Evolutionary conservation across 495 filamentous ascomycete genomes (phyloP), one percentile per base, ranked within the genome.

Genomic region (Choiromyces venosus): DNA sequence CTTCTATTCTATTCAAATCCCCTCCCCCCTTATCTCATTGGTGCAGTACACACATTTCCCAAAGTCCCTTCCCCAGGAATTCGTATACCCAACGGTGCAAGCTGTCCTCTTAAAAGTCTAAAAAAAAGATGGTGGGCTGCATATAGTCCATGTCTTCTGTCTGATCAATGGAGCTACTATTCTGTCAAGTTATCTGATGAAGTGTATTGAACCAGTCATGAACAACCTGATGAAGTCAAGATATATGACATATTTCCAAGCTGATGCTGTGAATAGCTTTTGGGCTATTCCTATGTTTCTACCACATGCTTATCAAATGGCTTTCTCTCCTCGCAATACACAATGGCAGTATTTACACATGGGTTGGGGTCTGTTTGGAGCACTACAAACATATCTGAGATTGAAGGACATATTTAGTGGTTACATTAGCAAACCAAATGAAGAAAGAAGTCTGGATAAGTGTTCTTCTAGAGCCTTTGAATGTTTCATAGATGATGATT

Each of bases 401-500:
- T 67, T 75, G 69, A 72, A 71, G 1, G 40, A 75, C 12, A 65
- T 66, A 0, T 3, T 72, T 2, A 37, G 66, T 2, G 70, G 65
- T 0, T 16, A 38, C 8, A 67, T 67, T 9, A 7, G 21, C 0
- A 0, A 3, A 0, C 66, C 66, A 7, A 37, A 67, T 33, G 19
- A 14, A 19, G 66, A 67, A 25, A n/a, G n/a, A 12, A 52, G 0
- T 33, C n/a, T 61, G 21, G 44, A 21, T 0, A 37, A 42, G n/a
- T n/a, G n/a, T n/a, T n/a, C n/a, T n/a, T n/a, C n/a, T n/a, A n/a
- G 64, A 66, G 64, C 64, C 64, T 76, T 37, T 38, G 14, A 44
- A 36, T 42, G 35, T 37, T 37, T 77, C 67, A 56, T 72, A 33
- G 36, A 73, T 72, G 74, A 68, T 66, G 67, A 73, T 33, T 72